Evolutionary conservation across 345 rosid genomes (phyloP).

Genomic region (Lepidium aucheri): DNA sequence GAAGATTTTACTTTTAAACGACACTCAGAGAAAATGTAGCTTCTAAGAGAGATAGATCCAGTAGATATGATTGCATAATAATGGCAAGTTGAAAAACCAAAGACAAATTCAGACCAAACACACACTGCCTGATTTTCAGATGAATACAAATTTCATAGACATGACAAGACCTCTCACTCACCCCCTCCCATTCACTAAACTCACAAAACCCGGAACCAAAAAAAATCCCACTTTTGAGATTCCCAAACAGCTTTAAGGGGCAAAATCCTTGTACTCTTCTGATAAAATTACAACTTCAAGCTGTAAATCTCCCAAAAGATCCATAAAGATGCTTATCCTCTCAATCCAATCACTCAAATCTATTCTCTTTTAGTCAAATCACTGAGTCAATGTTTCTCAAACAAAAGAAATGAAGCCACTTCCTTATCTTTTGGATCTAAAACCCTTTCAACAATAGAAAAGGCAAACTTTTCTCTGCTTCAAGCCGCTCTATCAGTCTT

Average conservation of each 20-base stretch:
- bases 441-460: background rate
- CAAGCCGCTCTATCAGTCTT: background rate
- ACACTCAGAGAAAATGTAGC: background rate
- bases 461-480: conserved; percentile 15
- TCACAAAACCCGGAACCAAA: conserved; percentile 4
- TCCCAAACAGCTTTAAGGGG: conserved; percentile 7
- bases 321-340: background rate
- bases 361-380: conserved; percentile 32
- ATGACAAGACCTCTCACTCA: conserved; percentile 39
- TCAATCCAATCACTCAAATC: conserved; percentile 15
- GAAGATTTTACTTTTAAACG: background rate
- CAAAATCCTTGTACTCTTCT: conserved; percentile 22
- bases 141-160: conserved; percentile 24
- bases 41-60: background rate
- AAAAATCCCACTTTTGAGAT: conserved; percentile 7
- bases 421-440: conserved; percentile 20
- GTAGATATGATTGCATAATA: conserved; percentile 11
- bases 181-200: conserved; percentile 31
- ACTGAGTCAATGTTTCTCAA: conserved; percentile 28
- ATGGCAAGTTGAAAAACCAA: conserved; percentile 28
- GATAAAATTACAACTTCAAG: conserved; percentile 5
- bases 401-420: conserved; percentile 2
- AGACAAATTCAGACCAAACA: conserved; percentile 23
- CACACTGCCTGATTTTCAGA: conserved; percentile 29
- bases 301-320: conserved; percentile 3